Evolutionary conservation across 805 yeast species (phyloP).

Genomic region (Komagataella mondaviorum): DNA sequence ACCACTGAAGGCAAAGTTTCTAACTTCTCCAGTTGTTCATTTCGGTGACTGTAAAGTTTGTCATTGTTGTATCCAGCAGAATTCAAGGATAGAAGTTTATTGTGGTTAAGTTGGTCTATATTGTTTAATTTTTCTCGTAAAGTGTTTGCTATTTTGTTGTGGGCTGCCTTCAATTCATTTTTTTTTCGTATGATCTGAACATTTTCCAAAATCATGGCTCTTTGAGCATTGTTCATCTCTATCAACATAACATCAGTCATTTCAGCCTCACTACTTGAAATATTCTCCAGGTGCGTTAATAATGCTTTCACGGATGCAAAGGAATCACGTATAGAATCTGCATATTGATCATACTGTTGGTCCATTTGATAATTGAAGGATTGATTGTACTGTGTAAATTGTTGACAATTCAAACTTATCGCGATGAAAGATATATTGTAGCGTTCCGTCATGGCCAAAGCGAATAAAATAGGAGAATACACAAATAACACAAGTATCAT

Average conservation of each 20-base stretch:
- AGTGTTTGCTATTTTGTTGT: constrained; percentile 4
- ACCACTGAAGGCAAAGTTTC: constrained; percentile 3
- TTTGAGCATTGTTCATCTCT: not conserved
- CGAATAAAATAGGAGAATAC: no score
- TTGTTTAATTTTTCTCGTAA: constrained; percentile 4
- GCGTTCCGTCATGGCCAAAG: no score
- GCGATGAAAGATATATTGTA: no score
- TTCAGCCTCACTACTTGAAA: not conserved
- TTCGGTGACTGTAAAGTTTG: not conserved
- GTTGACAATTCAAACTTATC: no score
- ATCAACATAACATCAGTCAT: not conserved
- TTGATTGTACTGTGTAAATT: no score
- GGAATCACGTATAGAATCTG: not conserved
- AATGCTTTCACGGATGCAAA: not conserved
- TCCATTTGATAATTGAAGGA: not conserved
- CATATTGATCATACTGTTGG: not conserved
- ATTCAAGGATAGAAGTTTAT: constrained; percentile 3
- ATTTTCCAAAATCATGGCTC: not conserved
- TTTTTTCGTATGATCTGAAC: not conserved
- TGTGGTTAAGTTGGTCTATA: constrained; percentile 3
- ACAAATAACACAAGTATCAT: no score
- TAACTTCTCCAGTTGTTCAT: not conserved
- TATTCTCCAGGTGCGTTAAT: not conserved
- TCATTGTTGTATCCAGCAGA: constrained; percentile 3
- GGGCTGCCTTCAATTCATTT: constrained; percentile 5